Conservation (phyloP, 257 asterid species). For the Gynochthodes officinalis region DNA sequence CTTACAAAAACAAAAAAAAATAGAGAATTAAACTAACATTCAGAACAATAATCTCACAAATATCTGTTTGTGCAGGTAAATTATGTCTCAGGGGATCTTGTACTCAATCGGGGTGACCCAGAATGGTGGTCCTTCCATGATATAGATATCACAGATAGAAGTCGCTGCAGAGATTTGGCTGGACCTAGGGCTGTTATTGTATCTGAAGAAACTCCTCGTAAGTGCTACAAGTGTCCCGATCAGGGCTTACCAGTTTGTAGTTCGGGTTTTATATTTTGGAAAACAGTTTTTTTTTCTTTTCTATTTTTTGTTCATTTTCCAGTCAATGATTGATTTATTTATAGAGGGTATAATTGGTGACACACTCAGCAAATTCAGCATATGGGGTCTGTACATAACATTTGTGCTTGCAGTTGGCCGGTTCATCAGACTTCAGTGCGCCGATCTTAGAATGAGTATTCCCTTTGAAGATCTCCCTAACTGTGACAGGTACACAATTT, state of each 20-base stretch:
- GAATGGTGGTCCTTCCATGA: slow-evolving; percentile 97
- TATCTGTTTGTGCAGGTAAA: slow-evolving; percentile 4
- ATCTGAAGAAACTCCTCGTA: slow-evolving; percentile 98
- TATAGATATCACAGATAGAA: slow-evolving; percentile 39
- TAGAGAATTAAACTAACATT: neutral
- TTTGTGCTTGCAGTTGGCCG: slow-evolving; percentile 98
- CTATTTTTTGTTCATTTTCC: neutral
- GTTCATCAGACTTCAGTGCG: slow-evolving; percentile 88
- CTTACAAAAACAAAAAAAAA: neutral
- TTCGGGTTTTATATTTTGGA: neutral
- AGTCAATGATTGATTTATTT: neutral
- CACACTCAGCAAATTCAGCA: slow-evolving; percentile 97
- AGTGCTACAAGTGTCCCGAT: slow-evolving; percentile 32
- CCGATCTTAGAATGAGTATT: slow-evolving; percentile 95
- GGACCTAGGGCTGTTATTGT: slow-evolving; percentile 97
- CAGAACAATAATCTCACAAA: neutral
- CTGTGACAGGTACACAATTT: slow-evolving; percentile 74
- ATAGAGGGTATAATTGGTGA: slow-evolving; percentile 96
- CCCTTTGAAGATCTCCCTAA: slow-evolving; percentile 94
- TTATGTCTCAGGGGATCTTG: slow-evolving; percentile 38
- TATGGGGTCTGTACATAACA: slow-evolving; percentile 97
- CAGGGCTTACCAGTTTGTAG: neutral
- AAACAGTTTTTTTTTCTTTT: neutral
- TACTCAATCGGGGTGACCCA: slow-evolving; percentile 52
- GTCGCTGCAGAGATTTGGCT: slow-evolving; percentile 57